Conservation (phyloP, 495 filamentous ascomycete species). For the Lophium mytilinum region DNA sequence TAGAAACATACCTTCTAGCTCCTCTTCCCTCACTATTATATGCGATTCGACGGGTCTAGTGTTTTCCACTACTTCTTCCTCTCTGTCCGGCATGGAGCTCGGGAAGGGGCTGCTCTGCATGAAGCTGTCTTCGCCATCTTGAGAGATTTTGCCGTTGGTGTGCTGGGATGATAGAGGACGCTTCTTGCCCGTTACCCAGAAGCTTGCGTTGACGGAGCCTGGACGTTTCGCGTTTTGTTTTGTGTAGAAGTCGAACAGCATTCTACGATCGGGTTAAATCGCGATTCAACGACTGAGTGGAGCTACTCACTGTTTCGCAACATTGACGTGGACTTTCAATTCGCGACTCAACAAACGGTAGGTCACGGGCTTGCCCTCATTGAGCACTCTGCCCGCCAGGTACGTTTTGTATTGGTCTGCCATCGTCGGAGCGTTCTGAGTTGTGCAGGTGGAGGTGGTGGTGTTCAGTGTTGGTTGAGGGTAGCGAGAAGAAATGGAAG, state of each 20-base stretch:
- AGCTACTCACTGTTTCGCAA: conserved; percentile 64
- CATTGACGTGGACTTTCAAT: conserved; percentile 71
- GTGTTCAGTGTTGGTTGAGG: conserved; percentile 39
- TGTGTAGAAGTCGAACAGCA: conserved; percentile 83
- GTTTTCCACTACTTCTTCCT: conserved; percentile 34
- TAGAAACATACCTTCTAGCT: conserved; percentile 55
- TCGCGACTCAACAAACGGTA: conserved; percentile 75
- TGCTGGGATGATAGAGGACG: conserved; percentile 4
- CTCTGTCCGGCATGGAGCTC: conserved; percentile 50
- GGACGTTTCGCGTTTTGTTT: conserved; percentile 71
- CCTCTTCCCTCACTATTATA: conserved; percentile 70
- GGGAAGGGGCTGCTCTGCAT: conserved; percentile 65
- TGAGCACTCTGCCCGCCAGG: conserved; percentile 67
- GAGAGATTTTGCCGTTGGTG: conserved; percentile 26
- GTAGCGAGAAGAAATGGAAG: too few relatives aligned
- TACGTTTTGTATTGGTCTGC: conserved; percentile 57
- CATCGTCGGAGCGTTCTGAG: conserved; percentile 32
- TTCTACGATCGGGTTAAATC: conserved; percentile 44
- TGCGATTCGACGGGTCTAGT: conserved; percentile 47
- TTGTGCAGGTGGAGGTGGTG: conserved; percentile 28
- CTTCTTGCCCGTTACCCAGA: conserved; percentile 64
- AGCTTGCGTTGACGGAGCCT: conserved; percentile 73
- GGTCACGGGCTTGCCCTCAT: conserved; percentile 70
- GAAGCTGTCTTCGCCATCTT: conserved; percentile 57
- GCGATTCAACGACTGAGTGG: neutral